phyloP scores from a whole-genome alignment of 2,329 filamentous ascomycete genomes.

The Penicillium sp. region DNA sequence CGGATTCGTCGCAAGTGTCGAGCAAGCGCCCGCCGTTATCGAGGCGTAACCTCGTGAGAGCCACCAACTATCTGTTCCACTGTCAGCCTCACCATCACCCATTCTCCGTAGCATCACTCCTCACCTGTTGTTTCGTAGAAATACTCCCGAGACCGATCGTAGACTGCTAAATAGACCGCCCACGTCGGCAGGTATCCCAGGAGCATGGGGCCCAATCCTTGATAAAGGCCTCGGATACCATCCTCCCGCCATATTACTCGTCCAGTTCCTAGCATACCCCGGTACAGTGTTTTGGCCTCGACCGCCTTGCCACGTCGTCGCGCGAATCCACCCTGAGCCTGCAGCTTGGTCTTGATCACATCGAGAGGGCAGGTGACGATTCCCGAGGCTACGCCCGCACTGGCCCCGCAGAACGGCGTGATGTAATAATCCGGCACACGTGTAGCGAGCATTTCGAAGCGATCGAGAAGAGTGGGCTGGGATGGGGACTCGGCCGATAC shows the following conservation, averaged over 20 bases:
- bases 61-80: too few relatives aligned
- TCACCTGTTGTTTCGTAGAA: slow-evolving; percentile 62
- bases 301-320: slow-evolving; percentile 39
- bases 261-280: slow-evolving; percentile 77
- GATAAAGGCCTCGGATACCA: slow-evolving; percentile 80
- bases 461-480: too few relatives aligned
- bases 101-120: too few relatives aligned
- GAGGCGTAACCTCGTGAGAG: slow-evolving; percentile 80
- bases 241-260: slow-evolving; percentile 78
- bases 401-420: slow-evolving; percentile 76
- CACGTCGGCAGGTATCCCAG: slow-evolving; percentile 93
- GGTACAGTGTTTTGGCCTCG: too few relatives aligned
- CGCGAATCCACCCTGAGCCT: slow-evolving; percentile 80
- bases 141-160: slow-evolving; percentile 75
- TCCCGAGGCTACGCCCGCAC: slow-evolving; percentile 84
- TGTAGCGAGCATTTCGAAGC: slow-evolving; percentile 37
- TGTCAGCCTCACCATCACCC: too few relatives aligned
- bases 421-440: slow-evolving; percentile 51
- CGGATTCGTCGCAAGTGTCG: slow-evolving; percentile 87
- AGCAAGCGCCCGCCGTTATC: slow-evolving; percentile 80
- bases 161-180: slow-evolving; percentile 96
- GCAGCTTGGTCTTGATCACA: slow-evolving; percentile 97
- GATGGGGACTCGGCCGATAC: too few relatives aligned
- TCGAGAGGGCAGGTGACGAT: slow-evolving; percentile 94
- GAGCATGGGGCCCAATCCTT: slow-evolving; percentile 90